phyloP scores from a whole-genome alignment of 208 protist genomes.

The Acanthamoeba healyi region DNA sequence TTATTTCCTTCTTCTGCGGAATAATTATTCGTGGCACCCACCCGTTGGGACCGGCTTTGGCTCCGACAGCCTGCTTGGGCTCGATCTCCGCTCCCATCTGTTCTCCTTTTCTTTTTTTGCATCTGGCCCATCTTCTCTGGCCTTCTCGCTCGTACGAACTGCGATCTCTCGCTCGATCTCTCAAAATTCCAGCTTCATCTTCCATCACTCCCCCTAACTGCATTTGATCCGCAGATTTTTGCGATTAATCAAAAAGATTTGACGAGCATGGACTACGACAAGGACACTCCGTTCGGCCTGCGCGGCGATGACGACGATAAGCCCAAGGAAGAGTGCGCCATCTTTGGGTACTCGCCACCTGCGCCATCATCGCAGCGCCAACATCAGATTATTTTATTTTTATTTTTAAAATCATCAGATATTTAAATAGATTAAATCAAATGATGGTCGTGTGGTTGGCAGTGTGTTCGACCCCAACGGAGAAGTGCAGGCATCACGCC shows the following conservation, averaged over 20 bases:
- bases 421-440: not conserved
- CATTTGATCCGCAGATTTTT: too few species aligned
- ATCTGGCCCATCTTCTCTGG: not conserved
- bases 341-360: slow-evolving; percentile 71
- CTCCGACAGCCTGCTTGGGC: not conserved
- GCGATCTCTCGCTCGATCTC: too few species aligned
- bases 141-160: too few species aligned
- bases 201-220: too few species aligned
- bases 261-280: not conserved
- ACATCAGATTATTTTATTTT: not conserved
- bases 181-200: too few species aligned
- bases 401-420: not conserved
- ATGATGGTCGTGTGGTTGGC: not conserved
- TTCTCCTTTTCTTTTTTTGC: not conserved
- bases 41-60: not conserved
- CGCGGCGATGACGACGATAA: slow-evolving; percentile 55
- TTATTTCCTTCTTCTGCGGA: not conserved
- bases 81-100: not conserved
- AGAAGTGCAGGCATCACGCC: slow-evolving; percentile 71
- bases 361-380: not conserved
- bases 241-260: not conserved
- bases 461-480: slow-evolving; percentile 79
- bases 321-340: slow-evolving; percentile 81
- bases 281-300: slow-evolving; percentile 28
- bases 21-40: not conserved